These are phyloP conservation scores for Xenosphaeropsis pyriputrescens DNA, from an alignment of 2,329 filamentous ascomycete species.

Conservation along the genomic window DNA sequence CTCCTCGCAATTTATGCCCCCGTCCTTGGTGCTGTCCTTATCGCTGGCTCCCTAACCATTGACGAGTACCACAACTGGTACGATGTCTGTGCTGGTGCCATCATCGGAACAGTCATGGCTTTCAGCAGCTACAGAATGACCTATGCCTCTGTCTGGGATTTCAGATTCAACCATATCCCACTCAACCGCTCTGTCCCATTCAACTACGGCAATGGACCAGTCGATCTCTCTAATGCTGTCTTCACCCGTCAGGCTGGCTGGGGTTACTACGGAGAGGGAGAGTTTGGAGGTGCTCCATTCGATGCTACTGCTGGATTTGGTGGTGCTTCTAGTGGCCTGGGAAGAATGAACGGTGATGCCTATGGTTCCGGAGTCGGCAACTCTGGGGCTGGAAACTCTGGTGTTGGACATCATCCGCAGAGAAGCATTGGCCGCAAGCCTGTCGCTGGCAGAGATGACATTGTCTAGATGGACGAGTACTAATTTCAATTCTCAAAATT, in stretches of 20 bases:
- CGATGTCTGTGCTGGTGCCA: slow-evolving; percentile 50
- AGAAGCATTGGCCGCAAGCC: no score
- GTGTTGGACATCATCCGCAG: no score
- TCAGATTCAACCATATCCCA: slow-evolving; percentile 51
- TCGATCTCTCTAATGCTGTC: slow-evolving; percentile 35
- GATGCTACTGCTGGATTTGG: slow-evolving; percentile 1
- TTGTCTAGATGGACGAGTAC: no score
- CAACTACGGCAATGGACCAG: slow-evolving; percentile 27
- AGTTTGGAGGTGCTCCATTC: slow-evolving; percentile 1
- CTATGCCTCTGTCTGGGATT: slow-evolving; percentile 55
- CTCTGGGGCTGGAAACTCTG: no score
- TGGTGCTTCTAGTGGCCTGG: no score
- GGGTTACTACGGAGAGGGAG: slow-evolving; percentile 28
- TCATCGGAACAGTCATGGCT: slow-evolving; percentile 51
- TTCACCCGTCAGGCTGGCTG: slow-evolving; percentile 47
- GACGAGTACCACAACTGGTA: slow-evolving; percentile 68
- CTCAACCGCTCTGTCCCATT: slow-evolving; percentile 43
- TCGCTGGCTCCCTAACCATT: slow-evolving; percentile 56
- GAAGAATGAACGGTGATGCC: no score
- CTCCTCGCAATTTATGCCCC: slow-evolving; percentile 49
- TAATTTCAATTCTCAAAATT: no score
- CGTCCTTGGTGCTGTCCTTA: slow-evolving; percentile 50
- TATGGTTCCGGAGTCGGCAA: no score
- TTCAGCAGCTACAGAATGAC: slow-evolving; percentile 52
- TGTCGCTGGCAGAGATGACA: no score